phyloP scores from a whole-genome alignment of 2,329 filamentous ascomycete species.

The Neopestalotiopsis rosae region DNA sequence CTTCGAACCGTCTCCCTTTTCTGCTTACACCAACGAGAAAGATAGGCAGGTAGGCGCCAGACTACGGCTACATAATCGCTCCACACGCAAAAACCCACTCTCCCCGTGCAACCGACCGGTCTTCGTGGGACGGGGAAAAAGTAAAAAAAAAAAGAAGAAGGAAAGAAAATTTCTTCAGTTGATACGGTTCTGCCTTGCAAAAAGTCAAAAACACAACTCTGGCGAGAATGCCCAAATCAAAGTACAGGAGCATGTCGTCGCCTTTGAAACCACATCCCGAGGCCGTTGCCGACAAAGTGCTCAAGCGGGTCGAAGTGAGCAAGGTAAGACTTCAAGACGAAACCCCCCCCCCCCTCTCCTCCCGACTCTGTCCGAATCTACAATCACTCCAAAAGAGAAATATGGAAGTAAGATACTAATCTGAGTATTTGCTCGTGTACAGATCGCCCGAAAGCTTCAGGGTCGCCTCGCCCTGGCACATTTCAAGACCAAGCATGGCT shows the following conservation, averaged over 20 bases:
- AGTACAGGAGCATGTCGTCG: slow-evolving; percentile 56
- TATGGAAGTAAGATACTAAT: slow-evolving; percentile 24
- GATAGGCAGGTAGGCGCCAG: slow-evolving; percentile 13
- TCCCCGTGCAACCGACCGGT: slow-evolving; percentile 22
- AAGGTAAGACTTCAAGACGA: slow-evolving; percentile 58
- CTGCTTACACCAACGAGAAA: slow-evolving; percentile 11
- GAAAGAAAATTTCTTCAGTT: slow-evolving; percentile 7
- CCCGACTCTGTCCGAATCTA: not conserved
- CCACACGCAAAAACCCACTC: slow-evolving; percentile 21
- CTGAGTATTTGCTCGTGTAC: slow-evolving; percentile 24
- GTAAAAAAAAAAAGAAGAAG: slow-evolving; percentile 12
- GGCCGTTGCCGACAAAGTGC: slow-evolving; percentile 69
- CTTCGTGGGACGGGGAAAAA: slow-evolving; percentile 18
- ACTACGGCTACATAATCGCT: slow-evolving; percentile 8
- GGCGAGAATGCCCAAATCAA: slow-evolving; percentile 31
- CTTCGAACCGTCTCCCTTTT: slow-evolving; percentile 1
- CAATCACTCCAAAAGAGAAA: slow-evolving; percentile 16
- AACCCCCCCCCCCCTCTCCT: slow-evolving; percentile 12
- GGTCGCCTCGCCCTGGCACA: slow-evolving; percentile 94
- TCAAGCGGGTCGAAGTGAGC: slow-evolving; percentile 76
- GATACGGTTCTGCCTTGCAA: not conserved
- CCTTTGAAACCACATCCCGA: slow-evolving; percentile 69
- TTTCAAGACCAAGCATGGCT: slow-evolving; percentile 96
- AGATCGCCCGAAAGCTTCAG: slow-evolving; percentile 94
- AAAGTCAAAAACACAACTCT: slow-evolving; percentile 1